Base-by-base conservation (phyloP, 2,329 filamentous ascomycete genomes). In the Massarina eburnea region DNA sequence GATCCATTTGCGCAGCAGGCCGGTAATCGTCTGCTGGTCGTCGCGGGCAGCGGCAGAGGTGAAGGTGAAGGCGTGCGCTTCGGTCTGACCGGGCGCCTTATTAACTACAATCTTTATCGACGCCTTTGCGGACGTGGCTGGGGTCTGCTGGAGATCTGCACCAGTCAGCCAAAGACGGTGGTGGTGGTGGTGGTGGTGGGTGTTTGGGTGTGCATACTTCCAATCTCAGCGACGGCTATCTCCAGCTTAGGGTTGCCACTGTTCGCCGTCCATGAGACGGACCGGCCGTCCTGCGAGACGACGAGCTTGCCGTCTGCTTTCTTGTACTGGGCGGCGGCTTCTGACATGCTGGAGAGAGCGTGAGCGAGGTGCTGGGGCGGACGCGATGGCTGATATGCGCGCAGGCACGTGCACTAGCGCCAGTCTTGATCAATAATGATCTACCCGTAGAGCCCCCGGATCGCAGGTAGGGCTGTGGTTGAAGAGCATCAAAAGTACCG, bases 101-200 rank as follows among this genome's bases (percentile, higher is more conserved):
- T 91, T 87, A 51, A 87, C 87, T 58, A 96, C 89, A 44, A 99
- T 86, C 70, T 94, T 96, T 48, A 97, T 80, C 80, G 96, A 96
- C 42, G 95, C 91, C 77, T 96, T 96, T 15, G 90, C 77, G 27
- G 83, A 85, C n/a, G 79, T 85, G 49, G 90, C 89, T 10, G 94
- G 91, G 1, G 94, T 97, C 70, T 97, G 92, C 71, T 99, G 92
- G 39, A 99, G 82, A 73, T 97, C 89, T 94, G 58, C 24, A 42
- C 18, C 10, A 19, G 51, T 52, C 46, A 52, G 42, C 33, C n/a
- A n/a, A n/a, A n/a, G n/a, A 36, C 15, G 38, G 15, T 18, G 17
- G 5, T 34, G 30, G 22, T 18, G 40, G 34, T 22, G 12, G 17
- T 9, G 12, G 22, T 18, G 34, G 17, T 6, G 41, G 43, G 43